These are phyloP conservation scores for Verticillium albo-atrum DNA, from an alignment of 2,329 filamentous ascomycete genomes.

Conservation along the genomic window DNA sequence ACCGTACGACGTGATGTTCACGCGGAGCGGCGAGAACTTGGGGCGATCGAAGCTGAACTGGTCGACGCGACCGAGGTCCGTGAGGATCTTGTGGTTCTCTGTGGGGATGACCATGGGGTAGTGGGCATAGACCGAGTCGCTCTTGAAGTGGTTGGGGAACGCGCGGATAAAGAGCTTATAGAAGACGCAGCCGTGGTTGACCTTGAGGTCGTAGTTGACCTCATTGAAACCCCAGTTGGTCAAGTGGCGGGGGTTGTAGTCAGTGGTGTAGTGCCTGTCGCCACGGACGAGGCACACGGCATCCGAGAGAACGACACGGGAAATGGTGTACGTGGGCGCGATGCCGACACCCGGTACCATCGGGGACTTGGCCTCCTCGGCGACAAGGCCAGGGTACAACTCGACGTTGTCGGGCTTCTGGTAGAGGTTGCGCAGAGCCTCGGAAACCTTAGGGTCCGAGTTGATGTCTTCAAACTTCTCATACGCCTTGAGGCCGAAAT, in stretches of 20 bases:
- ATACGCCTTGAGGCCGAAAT: conserved; percentile 73
- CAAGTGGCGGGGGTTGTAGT: conserved; percentile 68
- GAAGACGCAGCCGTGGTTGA: conserved; percentile 79
- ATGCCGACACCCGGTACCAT: conserved; percentile 73
- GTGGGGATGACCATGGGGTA: conserved; percentile 68
- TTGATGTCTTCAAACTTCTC: conserved; percentile 82
- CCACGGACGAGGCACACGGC: conserved; percentile 74
- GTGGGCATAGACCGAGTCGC: conserved; percentile 76
- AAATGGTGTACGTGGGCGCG: conserved; percentile 71
- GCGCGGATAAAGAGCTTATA: conserved; percentile 79
- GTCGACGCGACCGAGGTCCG: conserved; percentile 59
- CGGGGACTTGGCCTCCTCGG: conserved; percentile 69
- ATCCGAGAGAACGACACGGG: conserved; percentile 71
- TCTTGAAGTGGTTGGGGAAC: conserved; percentile 75
- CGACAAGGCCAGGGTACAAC: conserved; percentile 73
- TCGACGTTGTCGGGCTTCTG: conserved; percentile 77
- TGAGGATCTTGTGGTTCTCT: conserved; percentile 69
- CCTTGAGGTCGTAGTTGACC: conserved; percentile 63
- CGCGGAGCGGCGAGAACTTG: conserved; percentile 37
- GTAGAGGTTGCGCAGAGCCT: conserved; percentile 63
- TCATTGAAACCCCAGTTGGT: conserved; percentile 84
- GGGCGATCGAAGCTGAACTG: conserved; percentile 69
- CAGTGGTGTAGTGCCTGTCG: conserved; percentile 74
- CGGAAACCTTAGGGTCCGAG: conserved; percentile 65
- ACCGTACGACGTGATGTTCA: conserved; percentile 57